Evolutionary conservation across 106 monocot genomes (phyloP), one percentile per base, ranked within the genome.

Genomic region (Allium cepa): DNA sequence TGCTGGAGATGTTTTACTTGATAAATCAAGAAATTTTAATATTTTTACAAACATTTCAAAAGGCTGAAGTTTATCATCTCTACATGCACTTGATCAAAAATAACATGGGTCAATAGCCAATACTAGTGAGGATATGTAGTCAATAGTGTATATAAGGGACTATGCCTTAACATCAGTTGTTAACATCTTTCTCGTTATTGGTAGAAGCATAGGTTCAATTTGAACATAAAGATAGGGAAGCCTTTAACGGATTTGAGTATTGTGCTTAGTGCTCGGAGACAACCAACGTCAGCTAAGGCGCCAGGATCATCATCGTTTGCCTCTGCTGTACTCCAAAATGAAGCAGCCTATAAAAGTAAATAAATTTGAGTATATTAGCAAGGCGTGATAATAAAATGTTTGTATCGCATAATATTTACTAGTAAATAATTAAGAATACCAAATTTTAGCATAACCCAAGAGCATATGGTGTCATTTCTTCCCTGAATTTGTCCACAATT

Each of bases 381-480:
- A 10, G 53, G 13, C 13, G 1, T 55, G n/a, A n/a, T n/a, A n/a
- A n/a, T n/a, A 27, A 8, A 45, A 68, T 2, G 9, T 49, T 18
- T 45, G 52, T 2, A 50, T 50, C 26, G 49, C 11, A 59, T 13
- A 11, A 36, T 10, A 59, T 47, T 70, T 70, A 18, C 13, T 59
- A 8, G 51, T 14, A 9, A 17, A 49, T 50, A 63, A 27, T 16
- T 11, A 48, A 59, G 46, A 11, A 12, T 83, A 99, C 97, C 87
- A 99, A 69, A 78, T 90, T 99, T 62, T 99, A 89, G 66, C 97
- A 99, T 77, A 99, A 79, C 5, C 97, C 97, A 73, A 92, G 51
- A 71, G 97, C 97, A 85, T 92, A 93, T 47, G 97, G 97, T 28
- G 97, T 87, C 92, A 99, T 99, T 79, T 99, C 97, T 76, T 99